Evolutionary conservation across 2,329 filamentous ascomycete genomes (phyloP).

Genomic region (Aspergillus spinulosporus): DNA sequence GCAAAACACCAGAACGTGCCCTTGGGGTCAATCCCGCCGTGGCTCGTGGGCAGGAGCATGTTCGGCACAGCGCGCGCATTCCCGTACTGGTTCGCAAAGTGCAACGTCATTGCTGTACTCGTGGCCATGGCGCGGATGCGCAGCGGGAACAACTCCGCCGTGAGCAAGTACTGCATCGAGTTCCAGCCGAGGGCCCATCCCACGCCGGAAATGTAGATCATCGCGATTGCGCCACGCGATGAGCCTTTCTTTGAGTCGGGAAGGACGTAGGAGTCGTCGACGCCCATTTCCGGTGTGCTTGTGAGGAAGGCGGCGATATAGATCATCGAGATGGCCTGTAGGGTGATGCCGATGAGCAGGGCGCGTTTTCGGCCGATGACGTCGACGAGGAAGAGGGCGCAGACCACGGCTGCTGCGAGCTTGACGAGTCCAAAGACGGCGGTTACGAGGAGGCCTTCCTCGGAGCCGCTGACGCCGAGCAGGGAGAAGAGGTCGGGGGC

Average conservation of each 20-base stretch:
- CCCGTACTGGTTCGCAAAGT: constrained; percentile 78
- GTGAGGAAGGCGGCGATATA: constrained; percentile 65
- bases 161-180: constrained; percentile 75
- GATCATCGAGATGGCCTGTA: constrained; percentile 62
- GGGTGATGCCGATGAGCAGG: constrained; percentile 59
- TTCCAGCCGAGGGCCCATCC: constrained; percentile 75
- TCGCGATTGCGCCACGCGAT: constrained; percentile 65
- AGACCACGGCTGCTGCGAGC: constrained; percentile 64
- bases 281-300: constrained; percentile 58
- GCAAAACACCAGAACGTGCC: constrained; percentile 79
- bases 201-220: constrained; percentile 69
- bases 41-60: constrained; percentile 59
- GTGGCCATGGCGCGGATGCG: constrained; percentile 70
- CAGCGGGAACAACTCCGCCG: constrained; percentile 74
- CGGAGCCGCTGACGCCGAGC: constrained; percentile 66
- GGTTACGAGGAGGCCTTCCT: constrained; percentile 70
- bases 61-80: constrained; percentile 72
- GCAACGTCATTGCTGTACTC: constrained; percentile 72
- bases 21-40: constrained; percentile 51
- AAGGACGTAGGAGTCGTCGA: constrained; percentile 52
- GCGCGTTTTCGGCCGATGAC: constrained; percentile 73
- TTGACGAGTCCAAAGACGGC: constrained; percentile 77
- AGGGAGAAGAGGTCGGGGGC: constrained; percentile 71
- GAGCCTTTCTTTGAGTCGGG: constrained; percentile 53
- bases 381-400: constrained; percentile 77